A percentile compares a stretch with the other conserved stretches of the same genome.
phyloP scores from a whole-genome alignment of 1,139 yeast genomes.

The Taphrina confusa region DNA sequence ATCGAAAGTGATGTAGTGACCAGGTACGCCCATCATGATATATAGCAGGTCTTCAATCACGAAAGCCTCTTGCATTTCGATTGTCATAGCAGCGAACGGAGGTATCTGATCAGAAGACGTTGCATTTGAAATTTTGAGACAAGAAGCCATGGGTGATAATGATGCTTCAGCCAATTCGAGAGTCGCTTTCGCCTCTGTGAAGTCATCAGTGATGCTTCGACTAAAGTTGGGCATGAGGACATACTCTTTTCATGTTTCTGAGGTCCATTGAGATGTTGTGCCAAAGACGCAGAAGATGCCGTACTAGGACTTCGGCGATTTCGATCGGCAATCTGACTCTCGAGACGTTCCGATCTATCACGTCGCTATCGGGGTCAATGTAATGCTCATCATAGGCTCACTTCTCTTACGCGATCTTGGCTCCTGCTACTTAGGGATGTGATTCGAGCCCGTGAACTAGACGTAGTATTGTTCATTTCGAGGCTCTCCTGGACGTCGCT shows the following conservation, averaged over 20 bases:
- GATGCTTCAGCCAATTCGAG: neutral
- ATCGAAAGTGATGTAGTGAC: slow-evolving; percentile 66
- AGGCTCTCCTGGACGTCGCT: too few species aligned
- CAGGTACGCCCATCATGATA: slow-evolving; percentile 76
- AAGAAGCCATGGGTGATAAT: neutral
- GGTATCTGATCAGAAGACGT: neutral
- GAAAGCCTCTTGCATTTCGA: slow-evolving; percentile 66
- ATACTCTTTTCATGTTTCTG: neutral
- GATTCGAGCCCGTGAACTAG: too few species aligned
- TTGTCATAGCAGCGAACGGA: slow-evolving; percentile 10
- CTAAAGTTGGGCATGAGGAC: too few species aligned
- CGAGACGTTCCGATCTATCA: slow-evolving; percentile 1
- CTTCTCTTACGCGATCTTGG: neutral
- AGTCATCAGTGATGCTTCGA: too few species aligned
- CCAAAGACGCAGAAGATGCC: neutral
- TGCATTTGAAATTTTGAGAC: neutral
- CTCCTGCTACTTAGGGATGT: neutral
- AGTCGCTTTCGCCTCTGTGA: neutral
- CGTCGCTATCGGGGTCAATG: too few species aligned
- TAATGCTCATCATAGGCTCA: too few species aligned
- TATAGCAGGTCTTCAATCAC: slow-evolving; percentile 69
- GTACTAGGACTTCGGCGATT: slow-evolving; percentile 2
- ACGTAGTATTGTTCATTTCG: too few species aligned
- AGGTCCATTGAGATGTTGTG: neutral
- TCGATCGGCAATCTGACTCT: neutral